Conservation (phyloP, 2,329 filamentous ascomycete genomes). For the Magnaporthiopsis rhizophila region DNA sequence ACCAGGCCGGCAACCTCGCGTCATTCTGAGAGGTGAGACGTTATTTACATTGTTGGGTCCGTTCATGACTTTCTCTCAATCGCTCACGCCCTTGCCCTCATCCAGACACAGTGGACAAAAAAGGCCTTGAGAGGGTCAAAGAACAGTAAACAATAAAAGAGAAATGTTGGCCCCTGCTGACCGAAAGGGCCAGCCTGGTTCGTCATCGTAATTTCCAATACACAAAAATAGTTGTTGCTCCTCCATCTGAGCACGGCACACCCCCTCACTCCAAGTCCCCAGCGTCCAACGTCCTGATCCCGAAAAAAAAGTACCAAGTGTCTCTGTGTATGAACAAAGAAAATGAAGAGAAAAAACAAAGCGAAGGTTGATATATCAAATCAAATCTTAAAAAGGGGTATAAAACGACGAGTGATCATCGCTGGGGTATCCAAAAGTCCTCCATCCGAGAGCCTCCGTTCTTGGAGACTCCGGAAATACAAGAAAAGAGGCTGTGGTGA, state of each 20-base stretch:
- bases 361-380: background rate
- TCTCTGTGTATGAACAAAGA: background rate
- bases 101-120: background rate
- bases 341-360: background rate
- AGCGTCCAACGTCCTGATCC: background rate
- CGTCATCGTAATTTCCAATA: background rate
- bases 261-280: background rate
- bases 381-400: background rate
- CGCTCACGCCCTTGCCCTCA: background rate
- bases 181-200: background rate
- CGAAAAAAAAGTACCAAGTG: background rate
- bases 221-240: background rate
- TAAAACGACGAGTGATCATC: background rate
- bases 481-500: background rate
- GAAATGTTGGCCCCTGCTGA: background rate
- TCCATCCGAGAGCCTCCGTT: background rate
- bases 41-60: background rate
- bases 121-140: background rate
- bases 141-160: background rate
- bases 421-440: background rate
- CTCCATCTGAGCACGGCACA: too few relatives aligned
- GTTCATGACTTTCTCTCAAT: background rate
- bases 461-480: background rate
- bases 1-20: background rate
- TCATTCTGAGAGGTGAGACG: background rate